phyloP scores from a whole-genome alignment of 192 early-diverging fungal species.

The Borealophlyctis nickersoniae region DNA sequence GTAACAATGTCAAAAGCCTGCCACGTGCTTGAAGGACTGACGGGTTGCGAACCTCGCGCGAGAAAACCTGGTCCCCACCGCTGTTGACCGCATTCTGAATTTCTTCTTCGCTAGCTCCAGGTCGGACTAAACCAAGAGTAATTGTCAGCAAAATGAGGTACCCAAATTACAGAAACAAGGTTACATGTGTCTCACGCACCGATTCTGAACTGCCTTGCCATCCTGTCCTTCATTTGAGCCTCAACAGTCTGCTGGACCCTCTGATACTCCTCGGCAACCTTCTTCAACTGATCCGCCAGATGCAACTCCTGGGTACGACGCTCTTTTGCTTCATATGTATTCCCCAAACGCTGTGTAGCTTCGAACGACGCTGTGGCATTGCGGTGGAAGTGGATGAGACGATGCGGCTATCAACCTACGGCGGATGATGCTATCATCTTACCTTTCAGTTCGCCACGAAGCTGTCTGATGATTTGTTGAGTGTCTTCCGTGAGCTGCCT shows the following conservation, averaged over 20 bases:
- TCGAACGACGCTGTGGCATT: background rate
- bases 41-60: no score
- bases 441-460: background rate
- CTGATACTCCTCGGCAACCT: conserved; percentile 37
- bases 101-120: conserved; percentile 56
- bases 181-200: no score
- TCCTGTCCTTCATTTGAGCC: conserved; percentile 35
- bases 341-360: background rate
- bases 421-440: no score
- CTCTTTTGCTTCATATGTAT: conserved; percentile 1
- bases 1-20: no score
- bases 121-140: conserved; percentile 15
- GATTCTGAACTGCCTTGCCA: conserved; percentile 37
- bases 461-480: background rate
- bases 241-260: conserved; percentile 24
- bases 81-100: conserved; percentile 54
- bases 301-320: conserved; percentile 5
- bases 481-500: background rate
- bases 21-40: no score
- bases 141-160: background rate
- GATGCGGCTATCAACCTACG: no score
- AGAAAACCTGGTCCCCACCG: conserved; percentile 45
- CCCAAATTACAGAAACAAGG: background rate
- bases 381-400: no score
- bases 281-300: conserved; percentile 17